A percentile compares a stretch with the other conserved stretches of the same genome.
These are phyloP conservation scores for Acanthamoeba triangularis DNA, from an alignment of 208 protist genomes.

Conservation along the genomic window DNA sequence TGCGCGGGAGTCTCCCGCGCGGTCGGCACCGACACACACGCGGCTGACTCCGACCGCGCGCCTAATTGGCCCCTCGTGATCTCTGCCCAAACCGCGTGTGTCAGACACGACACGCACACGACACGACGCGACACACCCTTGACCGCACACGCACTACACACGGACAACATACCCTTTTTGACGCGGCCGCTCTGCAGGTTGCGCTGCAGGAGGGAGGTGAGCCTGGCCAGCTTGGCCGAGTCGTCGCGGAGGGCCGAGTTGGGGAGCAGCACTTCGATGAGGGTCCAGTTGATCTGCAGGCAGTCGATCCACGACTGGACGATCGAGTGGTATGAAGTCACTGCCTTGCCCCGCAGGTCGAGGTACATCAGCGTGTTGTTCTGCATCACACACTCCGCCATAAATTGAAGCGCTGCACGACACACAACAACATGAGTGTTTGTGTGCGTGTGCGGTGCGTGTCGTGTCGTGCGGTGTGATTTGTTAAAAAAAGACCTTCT, in stretches of 20 bases:
- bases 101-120: no score
- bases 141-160: no score
- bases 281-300: slow-evolving; percentile 40
- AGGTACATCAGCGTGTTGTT: slow-evolving; percentile 46
- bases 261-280: slow-evolving; percentile 42
- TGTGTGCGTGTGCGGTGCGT: not conserved
- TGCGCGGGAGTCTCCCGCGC: not conserved
- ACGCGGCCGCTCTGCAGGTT: not conserved
- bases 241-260: slow-evolving; percentile 44
- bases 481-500: not conserved
- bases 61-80: not conserved
- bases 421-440: not conserved
- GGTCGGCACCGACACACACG: not conserved
- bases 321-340: slow-evolving; percentile 4
- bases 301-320: slow-evolving; percentile 55
- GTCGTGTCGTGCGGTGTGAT: not conserved
- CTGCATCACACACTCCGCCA: slow-evolving; percentile 66
- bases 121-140: not conserved
- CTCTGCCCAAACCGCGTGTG: not conserved
- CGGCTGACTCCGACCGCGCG: not conserved
- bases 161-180: not conserved
- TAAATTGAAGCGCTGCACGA: slow-evolving; percentile 22
- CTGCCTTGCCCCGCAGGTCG: slow-evolving; percentile 30
- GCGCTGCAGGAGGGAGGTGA: not conserved
- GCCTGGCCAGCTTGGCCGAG: not conserved